These are phyloP conservation scores for Miscanthus lutarioriparius DNA, from an alignment of 176 grass and related monocot genomes.

Conservation along the genomic window DNA sequence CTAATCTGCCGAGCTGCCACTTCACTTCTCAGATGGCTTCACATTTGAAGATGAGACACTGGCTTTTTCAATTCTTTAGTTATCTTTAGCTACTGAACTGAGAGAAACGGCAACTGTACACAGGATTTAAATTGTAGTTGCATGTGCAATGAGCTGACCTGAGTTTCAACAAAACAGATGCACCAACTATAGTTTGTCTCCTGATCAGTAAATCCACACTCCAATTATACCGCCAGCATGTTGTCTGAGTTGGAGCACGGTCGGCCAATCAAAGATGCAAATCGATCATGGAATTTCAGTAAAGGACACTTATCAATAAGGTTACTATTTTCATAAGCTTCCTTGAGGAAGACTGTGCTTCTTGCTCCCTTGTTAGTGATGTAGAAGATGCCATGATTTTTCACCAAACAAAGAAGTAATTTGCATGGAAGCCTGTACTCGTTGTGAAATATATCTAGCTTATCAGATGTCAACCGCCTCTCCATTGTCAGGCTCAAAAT, in stretches of 20 bases:
- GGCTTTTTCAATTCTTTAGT: conserved; percentile 10
- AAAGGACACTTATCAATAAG: conserved; percentile 75
- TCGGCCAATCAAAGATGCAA: conserved; percentile 68
- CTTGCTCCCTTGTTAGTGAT: conserved; percentile 93
- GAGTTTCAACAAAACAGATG: conserved; percentile 24
- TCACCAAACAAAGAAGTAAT: conserved; percentile 77
- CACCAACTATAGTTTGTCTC: background rate
- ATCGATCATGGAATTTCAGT: conserved; percentile 65
- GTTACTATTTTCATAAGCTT: conserved; percentile 64
- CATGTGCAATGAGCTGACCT: background rate
- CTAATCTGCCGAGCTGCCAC: background rate
- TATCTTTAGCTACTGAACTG: conserved; percentile 16
- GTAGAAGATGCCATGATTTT: conserved; percentile 94
- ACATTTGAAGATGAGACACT: conserved; percentile 7
- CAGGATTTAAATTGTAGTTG: conserved; percentile 4
- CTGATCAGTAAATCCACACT: conserved; percentile 14
- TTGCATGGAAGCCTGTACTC: conserved; percentile 75
- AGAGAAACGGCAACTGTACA: background rate
- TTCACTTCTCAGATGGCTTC: background rate
- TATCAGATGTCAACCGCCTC: conserved; percentile 75
- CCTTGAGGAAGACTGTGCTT: conserved; percentile 91
- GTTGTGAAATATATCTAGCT: conserved; percentile 77
- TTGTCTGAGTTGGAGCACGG: conserved; percentile 39
- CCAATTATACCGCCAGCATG: conserved; percentile 31
- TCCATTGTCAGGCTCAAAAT: conserved; percentile 84